phyloP scores from a whole-genome alignment of 805 yeast species.

The Sugiyamaella lignohabitans region DNA sequence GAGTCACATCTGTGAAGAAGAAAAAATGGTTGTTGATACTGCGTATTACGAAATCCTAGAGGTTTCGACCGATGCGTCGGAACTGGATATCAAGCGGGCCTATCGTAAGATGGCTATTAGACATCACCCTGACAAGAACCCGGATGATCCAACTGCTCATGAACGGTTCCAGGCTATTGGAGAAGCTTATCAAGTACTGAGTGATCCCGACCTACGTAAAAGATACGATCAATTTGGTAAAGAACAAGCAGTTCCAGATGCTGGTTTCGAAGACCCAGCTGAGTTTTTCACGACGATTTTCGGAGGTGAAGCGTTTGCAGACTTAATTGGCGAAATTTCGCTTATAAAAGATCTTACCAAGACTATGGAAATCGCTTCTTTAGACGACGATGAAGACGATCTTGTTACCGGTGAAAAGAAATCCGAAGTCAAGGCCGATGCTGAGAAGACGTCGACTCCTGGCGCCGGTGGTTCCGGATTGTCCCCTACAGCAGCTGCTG shows the following conservation, averaged over 20 bases:
- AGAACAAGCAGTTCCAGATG: constrained; percentile 60
- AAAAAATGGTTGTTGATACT: constrained; percentile 72
- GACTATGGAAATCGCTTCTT: constrained; percentile 45
- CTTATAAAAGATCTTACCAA: constrained; percentile 70
- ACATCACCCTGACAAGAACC: constrained; percentile 95
- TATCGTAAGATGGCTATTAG: constrained; percentile 84
- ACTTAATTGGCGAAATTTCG: constrained; percentile 78
- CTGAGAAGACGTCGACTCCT: constrained; percentile 4
- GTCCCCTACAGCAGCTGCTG: background rate
- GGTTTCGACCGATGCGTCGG: constrained; percentile 62
- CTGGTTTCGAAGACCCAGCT: constrained; percentile 73
- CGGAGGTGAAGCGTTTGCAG: constrained; percentile 85
- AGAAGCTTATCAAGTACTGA: constrained; percentile 55
- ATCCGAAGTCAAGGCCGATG: constrained; percentile 11
- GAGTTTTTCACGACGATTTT: constrained; percentile 81
- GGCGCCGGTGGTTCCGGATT: background rate
- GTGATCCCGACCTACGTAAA: constrained; percentile 60
- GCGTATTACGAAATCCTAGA: constrained; percentile 78
- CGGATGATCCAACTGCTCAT: constrained; percentile 88
- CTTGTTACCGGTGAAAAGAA: constrained; percentile 3
- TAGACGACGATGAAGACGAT: constrained; percentile 38
- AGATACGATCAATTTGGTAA: constrained; percentile 84
- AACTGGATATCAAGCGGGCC: constrained; percentile 83
- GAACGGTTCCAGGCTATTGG: constrained; percentile 69
- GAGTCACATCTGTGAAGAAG: too few relatives aligned